Evolutionary conservation across 2,329 filamentous ascomycete genomes (phyloP).

Genomic region (Teratosphaeriaceae sp.): DNA sequence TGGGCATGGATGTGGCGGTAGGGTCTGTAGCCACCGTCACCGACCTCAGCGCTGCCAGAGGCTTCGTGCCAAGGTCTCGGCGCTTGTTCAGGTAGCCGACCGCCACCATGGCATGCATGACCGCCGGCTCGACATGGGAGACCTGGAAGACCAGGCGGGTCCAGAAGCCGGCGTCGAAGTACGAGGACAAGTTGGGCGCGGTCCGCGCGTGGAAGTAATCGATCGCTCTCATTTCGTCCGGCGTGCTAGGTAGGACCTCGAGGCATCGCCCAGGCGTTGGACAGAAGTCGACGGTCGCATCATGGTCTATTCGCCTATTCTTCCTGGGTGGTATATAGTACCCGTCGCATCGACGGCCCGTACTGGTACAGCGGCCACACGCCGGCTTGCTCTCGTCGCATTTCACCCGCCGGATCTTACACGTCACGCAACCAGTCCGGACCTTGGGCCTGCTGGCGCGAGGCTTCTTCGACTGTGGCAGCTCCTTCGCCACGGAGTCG

Average conservation of each 20-base stretch:
- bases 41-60: background rate
- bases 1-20: background rate
- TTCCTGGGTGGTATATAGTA: constrained; percentile 12
- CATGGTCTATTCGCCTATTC: constrained; percentile 4
- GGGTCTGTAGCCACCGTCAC: constrained; percentile 1
- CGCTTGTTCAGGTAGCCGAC: constrained; percentile 17
- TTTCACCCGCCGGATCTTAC: constrained; percentile 5
- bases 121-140: constrained; percentile 17
- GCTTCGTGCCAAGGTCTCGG: constrained; percentile 4
- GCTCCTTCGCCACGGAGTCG: background rate
- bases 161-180: constrained; percentile 23
- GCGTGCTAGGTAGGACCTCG: constrained; percentile 1
- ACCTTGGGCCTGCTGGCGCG: constrained; percentile 10
- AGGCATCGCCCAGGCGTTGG: background rate
- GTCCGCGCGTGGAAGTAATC: constrained; percentile 23
- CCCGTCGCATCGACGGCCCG: constrained; percentile 16
- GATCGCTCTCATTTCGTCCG: constrained; percentile 11
- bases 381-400: constrained; percentile 7
- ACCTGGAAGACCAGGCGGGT: constrained; percentile 18
- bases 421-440: constrained; percentile 4
- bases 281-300: constrained; percentile 6
- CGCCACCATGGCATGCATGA: constrained; percentile 21
- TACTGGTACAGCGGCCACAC: constrained; percentile 11
- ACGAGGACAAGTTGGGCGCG: constrained; percentile 15
- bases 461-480: background rate